These are phyloP conservation scores for Fusarium papillatum DNA, from an alignment of 2,329 filamentous ascomycete species.

Conservation along the genomic window DNA sequence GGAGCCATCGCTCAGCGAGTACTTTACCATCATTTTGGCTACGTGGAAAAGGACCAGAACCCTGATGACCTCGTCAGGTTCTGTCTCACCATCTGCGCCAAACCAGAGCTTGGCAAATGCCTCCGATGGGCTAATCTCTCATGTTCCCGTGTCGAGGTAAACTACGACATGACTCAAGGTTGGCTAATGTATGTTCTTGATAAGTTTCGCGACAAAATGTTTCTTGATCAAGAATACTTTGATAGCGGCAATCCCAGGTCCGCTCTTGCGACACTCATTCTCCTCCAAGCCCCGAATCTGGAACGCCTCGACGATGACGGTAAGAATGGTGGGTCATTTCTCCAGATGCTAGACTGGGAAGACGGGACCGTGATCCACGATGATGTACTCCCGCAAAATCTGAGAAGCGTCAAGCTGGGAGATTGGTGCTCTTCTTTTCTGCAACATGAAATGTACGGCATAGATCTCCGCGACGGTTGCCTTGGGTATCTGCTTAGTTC, in stretches of 20 bases:
- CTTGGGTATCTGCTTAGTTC: background rate
- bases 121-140: background rate
- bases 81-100: background rate
- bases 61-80: background rate
- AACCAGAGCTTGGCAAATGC: background rate
- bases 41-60: background rate
- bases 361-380: background rate
- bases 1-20: slow-evolving; percentile 8
- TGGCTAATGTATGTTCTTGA: background rate
- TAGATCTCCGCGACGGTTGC: background rate
- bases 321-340: too few relatives aligned
- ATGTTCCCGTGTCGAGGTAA: background rate
- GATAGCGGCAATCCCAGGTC: rapidly evolving
- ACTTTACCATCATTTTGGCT: slow-evolving; percentile 20
- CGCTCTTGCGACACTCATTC: background rate
- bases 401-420: background rate
- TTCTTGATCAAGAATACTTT: background rate
- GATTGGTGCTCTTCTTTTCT: background rate
- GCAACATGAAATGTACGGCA: background rate
- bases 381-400: background rate
- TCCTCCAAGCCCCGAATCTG: background rate
- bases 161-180: background rate
- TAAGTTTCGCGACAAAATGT: background rate
- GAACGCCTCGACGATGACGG: background rate
- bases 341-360: background rate